These are phyloP conservation scores for Mallotus japonicus DNA, from an alignment of 441 rosid genomes.

Conservation along the genomic window DNA sequence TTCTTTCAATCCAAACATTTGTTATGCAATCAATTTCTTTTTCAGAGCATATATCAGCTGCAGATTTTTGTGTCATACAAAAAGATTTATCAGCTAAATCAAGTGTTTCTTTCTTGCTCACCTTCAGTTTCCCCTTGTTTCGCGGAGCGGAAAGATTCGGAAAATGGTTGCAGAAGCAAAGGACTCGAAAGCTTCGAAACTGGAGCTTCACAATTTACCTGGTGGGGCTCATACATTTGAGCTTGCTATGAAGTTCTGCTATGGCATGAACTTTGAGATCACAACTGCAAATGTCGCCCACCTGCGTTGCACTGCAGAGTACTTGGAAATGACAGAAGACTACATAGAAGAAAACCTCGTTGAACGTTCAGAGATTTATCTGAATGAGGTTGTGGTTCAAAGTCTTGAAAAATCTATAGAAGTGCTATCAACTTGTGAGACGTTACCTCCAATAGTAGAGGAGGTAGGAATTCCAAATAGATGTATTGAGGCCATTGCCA, in stretches of 20 bases:
- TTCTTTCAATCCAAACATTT: conserved; percentile 3
- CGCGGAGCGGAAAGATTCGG: conserved; percentile 77
- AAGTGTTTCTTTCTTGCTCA: conserved; percentile 8
- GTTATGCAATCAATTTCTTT: background rate
- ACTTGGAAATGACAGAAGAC: conserved; percentile 84
- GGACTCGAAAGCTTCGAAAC: conserved; percentile 44
- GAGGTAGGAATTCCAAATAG: conserved; percentile 50
- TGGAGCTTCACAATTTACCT: conserved; percentile 64
- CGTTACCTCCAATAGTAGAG: conserved; percentile 42
- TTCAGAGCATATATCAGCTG: background rate
- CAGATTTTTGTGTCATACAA: background rate
- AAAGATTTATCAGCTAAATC: background rate
- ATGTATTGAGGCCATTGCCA: conserved; percentile 69
- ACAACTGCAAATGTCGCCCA: conserved; percentile 56
- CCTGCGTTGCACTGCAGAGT: conserved; percentile 68
- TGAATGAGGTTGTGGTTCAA: conserved; percentile 49
- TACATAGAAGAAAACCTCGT: conserved; percentile 65
- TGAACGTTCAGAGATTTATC: conserved; percentile 53
- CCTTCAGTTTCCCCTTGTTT: conserved; percentile 82
- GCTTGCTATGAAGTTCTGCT: conserved; percentile 84
- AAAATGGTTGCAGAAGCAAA: conserved; percentile 62
- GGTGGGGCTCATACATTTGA: conserved; percentile 77
- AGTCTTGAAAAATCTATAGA: conserved; percentile 63
- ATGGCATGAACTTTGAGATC: conserved; percentile 88
- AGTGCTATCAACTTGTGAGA: conserved; percentile 63